Evolutionary conservation across 1,139 yeast genomes (phyloP), one percentile per base, ranked within the genome.

Genomic region (Casaregolazyma lundiana): DNA sequence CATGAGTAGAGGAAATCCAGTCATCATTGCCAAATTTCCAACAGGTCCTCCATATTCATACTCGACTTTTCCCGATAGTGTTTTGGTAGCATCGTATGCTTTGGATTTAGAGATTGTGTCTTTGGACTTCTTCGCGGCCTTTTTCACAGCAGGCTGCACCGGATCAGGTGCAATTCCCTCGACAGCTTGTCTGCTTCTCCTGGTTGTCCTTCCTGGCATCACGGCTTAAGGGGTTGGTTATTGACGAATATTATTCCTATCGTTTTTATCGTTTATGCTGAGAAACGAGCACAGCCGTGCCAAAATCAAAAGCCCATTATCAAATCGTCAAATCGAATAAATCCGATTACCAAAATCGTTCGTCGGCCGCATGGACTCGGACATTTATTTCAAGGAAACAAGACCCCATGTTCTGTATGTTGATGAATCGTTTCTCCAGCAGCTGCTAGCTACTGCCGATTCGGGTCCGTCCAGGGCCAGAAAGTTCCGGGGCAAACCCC

Each of bases 11-110:
- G 98, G 98, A 70, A 92, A 94, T 2, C 95, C 95, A 42, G 78
- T 63, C 81, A 92, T 80, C 97, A 92, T 90, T n/a, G 92, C 89
- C 16, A 81, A 50, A 38, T 88, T 96, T 46, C 98, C 98, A n/a
- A 73, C 64, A 18, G 95, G 85, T 2, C 97, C 98, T 45, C 98
- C 98, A 62, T 92, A 92, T 59, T 92, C 98, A 69, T 79, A 87
- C 41, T 48, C 58, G 19, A 54, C 47, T 30, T 53, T 51, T 6
- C 56, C 58, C 8, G 43, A 24, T 16, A 41, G 20, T 11, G 44
- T 46, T 41, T 50, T 41, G 26, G 60, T 52, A 6, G 60, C 58
- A 42, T 57, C 60, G 21, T 41, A 45, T 3, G 35, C 8, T 13
- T 35, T 24, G 34, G 30, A 20, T 15, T 35, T 36, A 2, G 26